Percentiles rank a stretch among this genome's conserved stretches.
These are phyloP conservation scores for Monosporozyma siamensis DNA, from an alignment of 805 yeast species.

Conservation along the genomic window DNA sequence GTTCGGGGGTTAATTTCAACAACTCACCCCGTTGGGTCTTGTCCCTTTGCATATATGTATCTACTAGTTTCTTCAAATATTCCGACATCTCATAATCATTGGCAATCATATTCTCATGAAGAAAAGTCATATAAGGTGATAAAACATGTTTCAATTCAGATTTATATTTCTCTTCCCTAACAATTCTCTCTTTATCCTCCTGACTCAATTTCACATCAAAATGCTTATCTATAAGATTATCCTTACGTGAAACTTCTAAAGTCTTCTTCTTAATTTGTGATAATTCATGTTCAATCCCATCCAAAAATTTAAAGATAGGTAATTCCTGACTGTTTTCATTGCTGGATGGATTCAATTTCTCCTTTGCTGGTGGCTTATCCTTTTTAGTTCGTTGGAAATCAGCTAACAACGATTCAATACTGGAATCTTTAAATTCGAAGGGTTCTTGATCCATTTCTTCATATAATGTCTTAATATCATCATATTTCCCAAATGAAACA, in stretches of 20 bases:
- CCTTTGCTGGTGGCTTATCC: not conserved
- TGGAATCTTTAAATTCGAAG: not conserved
- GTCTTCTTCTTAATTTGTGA: slow-evolving; percentile 6
- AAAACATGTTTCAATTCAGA: slow-evolving; percentile 17
- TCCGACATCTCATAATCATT: slow-evolving; percentile 22
- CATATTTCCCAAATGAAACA: slow-evolving; percentile 3
- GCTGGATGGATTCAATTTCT: no score
- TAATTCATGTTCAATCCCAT: slow-evolving; percentile 6
- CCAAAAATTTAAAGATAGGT: slow-evolving; percentile 5
- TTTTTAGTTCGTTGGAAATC: not conserved
- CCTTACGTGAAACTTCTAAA: not conserved
- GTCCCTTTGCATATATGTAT: slow-evolving; percentile 10
- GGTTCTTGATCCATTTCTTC: slow-evolving; percentile 1
- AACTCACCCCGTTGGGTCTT: slow-evolving; percentile 7
- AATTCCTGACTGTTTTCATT: not conserved
- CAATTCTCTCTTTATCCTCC: slow-evolving; percentile 1
- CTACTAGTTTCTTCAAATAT: slow-evolving; percentile 9
- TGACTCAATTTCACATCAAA: not conserved
- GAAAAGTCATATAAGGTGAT: slow-evolving; percentile 13
- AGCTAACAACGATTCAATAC: not conserved
- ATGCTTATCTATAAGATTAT: not conserved
- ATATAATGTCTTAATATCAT: not conserved
- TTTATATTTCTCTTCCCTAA: slow-evolving; percentile 17
- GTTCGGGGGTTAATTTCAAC: slow-evolving; percentile 7
- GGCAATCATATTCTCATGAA: slow-evolving; percentile 8